Evolutionary conservation across 371 early-diverging fungal genomes (phyloP), one percentile per base, ranked within the genome.

Genomic region (Mortierella sp.): DNA sequence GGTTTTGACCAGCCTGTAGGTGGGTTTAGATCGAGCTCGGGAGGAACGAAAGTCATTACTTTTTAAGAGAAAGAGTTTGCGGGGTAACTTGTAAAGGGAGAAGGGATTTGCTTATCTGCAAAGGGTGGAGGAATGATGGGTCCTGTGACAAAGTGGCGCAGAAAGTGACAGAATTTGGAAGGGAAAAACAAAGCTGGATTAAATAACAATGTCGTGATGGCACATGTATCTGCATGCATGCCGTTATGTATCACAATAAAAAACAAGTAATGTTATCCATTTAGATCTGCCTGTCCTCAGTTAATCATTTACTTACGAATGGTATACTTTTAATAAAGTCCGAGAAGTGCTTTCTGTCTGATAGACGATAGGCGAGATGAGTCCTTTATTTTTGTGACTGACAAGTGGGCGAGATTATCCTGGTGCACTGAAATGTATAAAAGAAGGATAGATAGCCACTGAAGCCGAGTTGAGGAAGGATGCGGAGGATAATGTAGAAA

Each of bases 1-100:
- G 81, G 81, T 57, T 80, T 75, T 52, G 81, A 68, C 81, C 81
- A 80, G 57, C 72, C 58, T 2, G 72, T 43, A 6, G 72, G 81
- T 14, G 80, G 80, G 62, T 75, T 69, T 60, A 80, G 52, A 68
- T 80, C 81, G 47, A 80, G 66, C 3, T 72, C 75, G 16, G 67
- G 75, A 14, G 63, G 75, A 3, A 68, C 59, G 22, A 80, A 70
- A 5, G 80, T 35, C 14, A 26, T 22, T 65, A n/a, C 9, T n/a
- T 51, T 51, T 5, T 51, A 14, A n/a, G n/a, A n/a, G 51, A 51
- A n/a, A n/a, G n/a, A 51, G 1, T 8, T 35, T 43, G 11, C 11
- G 43, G 16, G 43, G 43, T 11, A 43, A 43, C 16, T 14, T 39
- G 39, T 39, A 10, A 43, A 3, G 11, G 43, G 11, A 2, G 28